Conservation (phyloP, 1,139 yeast genomes). For the Blastobotrys elegans region DNA sequence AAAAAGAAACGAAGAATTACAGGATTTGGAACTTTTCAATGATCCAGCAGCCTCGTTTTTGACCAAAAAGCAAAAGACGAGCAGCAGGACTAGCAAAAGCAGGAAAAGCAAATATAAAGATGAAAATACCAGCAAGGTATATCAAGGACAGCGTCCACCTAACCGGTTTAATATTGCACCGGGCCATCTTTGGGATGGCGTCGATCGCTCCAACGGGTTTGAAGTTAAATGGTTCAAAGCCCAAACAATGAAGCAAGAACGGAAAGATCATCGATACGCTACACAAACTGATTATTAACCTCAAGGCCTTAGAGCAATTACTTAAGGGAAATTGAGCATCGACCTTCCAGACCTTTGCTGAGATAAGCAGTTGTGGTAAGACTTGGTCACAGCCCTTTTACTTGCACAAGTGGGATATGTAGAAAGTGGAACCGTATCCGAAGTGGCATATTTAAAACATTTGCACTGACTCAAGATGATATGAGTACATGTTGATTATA, state of each 20-base stretch:
- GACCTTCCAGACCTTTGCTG: no score
- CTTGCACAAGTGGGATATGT: no score
- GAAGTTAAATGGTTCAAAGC: conserved; percentile 60
- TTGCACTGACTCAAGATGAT: no score
- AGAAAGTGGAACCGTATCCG: no score
- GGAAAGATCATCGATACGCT: conserved; percentile 24
- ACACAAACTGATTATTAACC: background rate
- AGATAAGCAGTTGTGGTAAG: no score
- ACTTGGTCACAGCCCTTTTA: no score
- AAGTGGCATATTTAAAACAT: no score
- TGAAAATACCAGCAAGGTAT: conserved; percentile 21
- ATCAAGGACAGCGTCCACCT: conserved; percentile 50
- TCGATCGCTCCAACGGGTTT: conserved; percentile 87
- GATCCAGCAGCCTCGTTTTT: conserved; percentile 64
- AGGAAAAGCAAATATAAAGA: background rate
- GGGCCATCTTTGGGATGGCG: conserved; percentile 90
- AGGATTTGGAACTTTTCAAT: conserved; percentile 43
- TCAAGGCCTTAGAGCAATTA: no score
- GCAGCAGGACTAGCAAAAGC: background rate
- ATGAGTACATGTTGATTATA: no score
- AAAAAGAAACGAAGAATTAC: conserved; percentile 38
- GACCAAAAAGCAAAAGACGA: conserved; percentile 13
- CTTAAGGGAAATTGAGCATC: no score
- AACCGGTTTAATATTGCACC: conserved; percentile 76
- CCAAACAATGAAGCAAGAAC: conserved; percentile 39